phyloP scores from a whole-genome alignment of 1,139 yeast species.

The Meyerozyma sp. region DNA sequence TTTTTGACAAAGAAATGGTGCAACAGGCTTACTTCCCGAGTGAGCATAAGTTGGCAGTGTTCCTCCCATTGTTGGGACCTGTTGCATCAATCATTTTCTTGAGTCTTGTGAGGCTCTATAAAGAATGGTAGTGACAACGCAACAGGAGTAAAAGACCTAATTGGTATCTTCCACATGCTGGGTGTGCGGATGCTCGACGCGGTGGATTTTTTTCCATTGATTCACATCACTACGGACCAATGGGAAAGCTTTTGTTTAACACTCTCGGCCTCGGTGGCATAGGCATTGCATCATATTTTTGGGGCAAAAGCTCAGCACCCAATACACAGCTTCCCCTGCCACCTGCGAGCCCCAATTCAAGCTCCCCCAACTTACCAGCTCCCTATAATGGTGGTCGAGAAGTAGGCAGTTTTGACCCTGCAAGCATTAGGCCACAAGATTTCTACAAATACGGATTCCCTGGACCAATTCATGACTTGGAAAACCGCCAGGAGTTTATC shows the following conservation, averaged over 20 bases:
- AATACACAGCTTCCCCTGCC: constrained; percentile 9
- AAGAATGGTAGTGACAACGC: constrained; percentile 15
- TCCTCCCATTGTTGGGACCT: constrained; percentile 86
- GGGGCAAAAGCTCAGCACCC: constrained; percentile 30
- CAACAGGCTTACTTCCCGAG: constrained; percentile 93
- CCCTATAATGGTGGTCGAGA: constrained; percentile 12
- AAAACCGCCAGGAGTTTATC: constrained; percentile 67
- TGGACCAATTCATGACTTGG: constrained; percentile 86
- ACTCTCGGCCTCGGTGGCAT: constrained; percentile 33
- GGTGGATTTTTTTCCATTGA: neutral
- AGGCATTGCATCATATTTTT: constrained; percentile 40
- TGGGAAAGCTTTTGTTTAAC: constrained; percentile 28
- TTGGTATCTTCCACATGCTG: neutral
- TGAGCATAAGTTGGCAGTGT: constrained; percentile 91
- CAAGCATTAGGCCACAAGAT: constrained; percentile 57
- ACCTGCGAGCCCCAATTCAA: constrained; percentile 7
- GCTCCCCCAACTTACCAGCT: constrained; percentile 6
- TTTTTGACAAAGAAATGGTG: constrained; percentile 91
- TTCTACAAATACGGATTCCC: constrained; percentile 91
- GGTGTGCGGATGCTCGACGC: neutral
- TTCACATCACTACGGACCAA: constrained; percentile 5
- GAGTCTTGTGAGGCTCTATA: constrained; percentile 41
- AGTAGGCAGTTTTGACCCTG: constrained; percentile 20
- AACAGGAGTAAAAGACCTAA: constrained; percentile 1
- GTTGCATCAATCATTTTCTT: constrained; percentile 61